Evolutionary conservation across 2,329 filamentous ascomycete species (phyloP).

Genomic region (Dothiorella sarmentorum): DNA sequence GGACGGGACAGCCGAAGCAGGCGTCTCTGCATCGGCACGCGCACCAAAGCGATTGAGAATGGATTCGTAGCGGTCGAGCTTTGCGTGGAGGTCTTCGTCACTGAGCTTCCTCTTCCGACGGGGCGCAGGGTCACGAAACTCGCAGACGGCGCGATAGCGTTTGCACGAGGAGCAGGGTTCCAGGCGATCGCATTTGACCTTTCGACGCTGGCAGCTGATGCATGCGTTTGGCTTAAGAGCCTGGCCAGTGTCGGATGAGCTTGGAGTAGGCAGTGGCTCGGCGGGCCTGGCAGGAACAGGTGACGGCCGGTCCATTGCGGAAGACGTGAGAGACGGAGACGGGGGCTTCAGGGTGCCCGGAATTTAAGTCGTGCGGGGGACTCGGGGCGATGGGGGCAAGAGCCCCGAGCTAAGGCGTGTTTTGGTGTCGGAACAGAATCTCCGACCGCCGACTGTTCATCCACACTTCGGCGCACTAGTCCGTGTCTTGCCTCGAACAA

Average conservation of each 20-base stretch:
- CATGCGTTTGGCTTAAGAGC: conserved; percentile 32
- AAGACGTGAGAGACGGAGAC: neutral
- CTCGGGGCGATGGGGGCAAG: too few relatives aligned
- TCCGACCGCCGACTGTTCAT: too few relatives aligned
- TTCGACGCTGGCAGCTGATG: conserved; percentile 33
- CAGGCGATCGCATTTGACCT: conserved; percentile 34
- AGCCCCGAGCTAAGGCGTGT: too few relatives aligned
- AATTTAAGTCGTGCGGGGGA: too few relatives aligned
- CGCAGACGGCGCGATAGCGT: conserved; percentile 30
- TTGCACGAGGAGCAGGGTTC: conserved; percentile 32
- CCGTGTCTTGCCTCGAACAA: neutral
- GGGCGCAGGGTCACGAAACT: conserved; percentile 34
- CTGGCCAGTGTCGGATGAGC: conserved; percentile 1
- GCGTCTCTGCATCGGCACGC: conserved; percentile 25
- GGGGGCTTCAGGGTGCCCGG: neutral
- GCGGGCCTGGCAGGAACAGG: neutral
- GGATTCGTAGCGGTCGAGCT: conserved; percentile 31
- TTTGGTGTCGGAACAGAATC: too few relatives aligned
- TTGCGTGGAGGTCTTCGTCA: conserved; percentile 27
- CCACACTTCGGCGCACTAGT: conserved; percentile 2
- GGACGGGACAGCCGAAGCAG: neutral
- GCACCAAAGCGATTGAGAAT: conserved; percentile 29
- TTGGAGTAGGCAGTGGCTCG: neutral
- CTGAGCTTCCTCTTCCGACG: conserved; percentile 27
- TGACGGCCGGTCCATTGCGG: neutral